Base-by-base conservation (phyloP, 306 rosid species). In the Cotoneaster glaucophyllus region DNA sequence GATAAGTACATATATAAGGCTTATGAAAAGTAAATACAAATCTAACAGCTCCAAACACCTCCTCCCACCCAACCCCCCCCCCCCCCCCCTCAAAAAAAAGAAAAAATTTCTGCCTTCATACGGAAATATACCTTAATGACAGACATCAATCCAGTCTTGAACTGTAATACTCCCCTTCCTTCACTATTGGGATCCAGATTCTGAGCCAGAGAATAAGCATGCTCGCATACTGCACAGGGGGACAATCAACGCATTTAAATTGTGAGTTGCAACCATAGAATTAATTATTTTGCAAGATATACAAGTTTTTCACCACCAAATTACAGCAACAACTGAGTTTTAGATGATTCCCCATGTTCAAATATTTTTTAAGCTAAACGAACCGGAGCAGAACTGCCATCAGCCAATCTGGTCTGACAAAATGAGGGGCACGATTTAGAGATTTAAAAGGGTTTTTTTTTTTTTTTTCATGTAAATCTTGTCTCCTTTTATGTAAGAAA, bases 151-250 rank as follows among this genome's bases (percentile, higher is more conserved):
- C 98, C 97, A 53, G 98, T 90, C 88, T 95, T 95, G 83, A 95
- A 95, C 83, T 95, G 98, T 82, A 95, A 83, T 72, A 95, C 98
- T 70, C 98, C 98, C 77, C 98, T 86, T 70, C 97, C 97, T 87
- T 95, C 98, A 83, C 98, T 92, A 75, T 95, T 87, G 19, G 98
- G 98, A 76, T 95, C 98, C 87, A 95, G 77, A 73, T 84, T 89
- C 76, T 92, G 98, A 28, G 98, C 96, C 57, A 92, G 82, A 1
- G 96, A 88, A 79, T 95, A 95, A 5, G 93, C 98, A 92, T 95
- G 96, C 87, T 95, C 96, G 43, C 98, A 95, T 83, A 95, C 98
- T 94, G 89, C 87, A 81, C 87, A 81, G 37, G 71, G 3, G 59
- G 74, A 82, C 37, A 84, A 73, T 37, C 31, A 68, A 11, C 24